These are phyloP conservation scores for Epichloe amarillans DNA, from an alignment of 2,329 filamentous ascomycete species.

Conservation along the genomic window DNA sequence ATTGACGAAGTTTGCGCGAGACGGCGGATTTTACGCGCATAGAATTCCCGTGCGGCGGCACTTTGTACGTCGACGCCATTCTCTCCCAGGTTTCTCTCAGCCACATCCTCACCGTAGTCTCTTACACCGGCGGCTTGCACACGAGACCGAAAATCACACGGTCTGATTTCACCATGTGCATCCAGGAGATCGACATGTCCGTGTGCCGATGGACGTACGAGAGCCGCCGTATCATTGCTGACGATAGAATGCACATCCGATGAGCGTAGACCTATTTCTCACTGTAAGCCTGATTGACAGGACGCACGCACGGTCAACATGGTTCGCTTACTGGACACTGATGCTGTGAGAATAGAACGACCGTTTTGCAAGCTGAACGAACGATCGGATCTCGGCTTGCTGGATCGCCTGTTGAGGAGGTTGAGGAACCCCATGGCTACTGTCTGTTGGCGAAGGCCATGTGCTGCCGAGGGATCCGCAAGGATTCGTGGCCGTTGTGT, in stretches of 20 bases:
- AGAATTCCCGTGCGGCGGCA: conserved; percentile 19
- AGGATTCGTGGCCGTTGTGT: not conserved
- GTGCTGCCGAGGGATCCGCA: not conserved
- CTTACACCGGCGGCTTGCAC: conserved; percentile 33
- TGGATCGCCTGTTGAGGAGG: conserved; percentile 2
- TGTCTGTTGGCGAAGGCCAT: not conserved
- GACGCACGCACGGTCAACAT: not conserved
- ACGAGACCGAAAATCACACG: conserved; percentile 31
- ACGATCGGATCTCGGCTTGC: not conserved
- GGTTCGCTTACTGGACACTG: not conserved
- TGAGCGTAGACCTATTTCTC: not conserved
- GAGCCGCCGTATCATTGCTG: not conserved
- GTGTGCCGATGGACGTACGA: not conserved
- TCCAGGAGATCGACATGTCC: conserved; percentile 13
- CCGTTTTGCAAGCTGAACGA: conserved; percentile 1
- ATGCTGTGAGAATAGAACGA: not conserved
- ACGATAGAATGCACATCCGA: not conserved
- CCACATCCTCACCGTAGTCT: conserved; percentile 47
- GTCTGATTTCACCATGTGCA: conserved; percentile 24
- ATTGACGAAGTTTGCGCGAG: conserved; percentile 1
- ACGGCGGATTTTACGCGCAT: conserved; percentile 7
- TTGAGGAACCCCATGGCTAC: conserved; percentile 4
- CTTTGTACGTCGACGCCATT: conserved; percentile 21
- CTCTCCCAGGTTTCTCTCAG: conserved; percentile 38
- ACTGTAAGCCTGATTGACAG: not conserved